phyloP scores from a whole-genome alignment of 2,329 filamentous ascomycete species.

The Fusarium duplospermum region DNA sequence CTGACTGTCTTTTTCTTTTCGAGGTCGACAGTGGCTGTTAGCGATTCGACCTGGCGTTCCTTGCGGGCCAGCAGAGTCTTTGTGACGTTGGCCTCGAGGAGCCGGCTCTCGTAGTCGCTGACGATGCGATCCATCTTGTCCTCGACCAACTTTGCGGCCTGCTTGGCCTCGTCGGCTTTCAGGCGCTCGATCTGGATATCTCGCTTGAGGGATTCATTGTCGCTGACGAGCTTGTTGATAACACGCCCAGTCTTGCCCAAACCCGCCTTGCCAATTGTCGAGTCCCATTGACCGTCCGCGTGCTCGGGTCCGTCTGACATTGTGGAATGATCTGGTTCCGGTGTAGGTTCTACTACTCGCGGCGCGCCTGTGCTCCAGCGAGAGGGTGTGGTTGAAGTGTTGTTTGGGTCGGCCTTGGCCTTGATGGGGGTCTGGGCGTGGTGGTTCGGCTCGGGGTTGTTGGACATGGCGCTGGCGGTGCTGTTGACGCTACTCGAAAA shows the following conservation, averaged over 20 bases:
- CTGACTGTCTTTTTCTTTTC: constrained; percentile 72
- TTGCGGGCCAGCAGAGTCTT: constrained; percentile 77
- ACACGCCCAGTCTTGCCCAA: constrained; percentile 81
- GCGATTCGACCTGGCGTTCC: constrained; percentile 78
- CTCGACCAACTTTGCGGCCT: constrained; percentile 74
- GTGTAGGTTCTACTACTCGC: constrained; percentile 47
- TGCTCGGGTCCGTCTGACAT: constrained; percentile 51
- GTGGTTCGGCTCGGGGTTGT: constrained; percentile 50
- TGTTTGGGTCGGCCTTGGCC: constrained; percentile 52
- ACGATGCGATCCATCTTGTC: constrained; percentile 77
- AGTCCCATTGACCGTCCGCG: constrained; percentile 66
- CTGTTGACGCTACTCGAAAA: constrained; percentile 69
- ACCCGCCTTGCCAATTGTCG: constrained; percentile 75
- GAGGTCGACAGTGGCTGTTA: constrained; percentile 71
- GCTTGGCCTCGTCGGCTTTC: constrained; percentile 76
- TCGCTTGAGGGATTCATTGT: constrained; percentile 81
- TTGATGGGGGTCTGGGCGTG: constrained; percentile 49
- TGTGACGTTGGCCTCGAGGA: constrained; percentile 77
- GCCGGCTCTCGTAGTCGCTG: constrained; percentile 75
- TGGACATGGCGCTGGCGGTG: constrained; percentile 61
- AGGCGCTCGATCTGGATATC: constrained; percentile 76
- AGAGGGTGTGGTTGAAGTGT: constrained; percentile 42
- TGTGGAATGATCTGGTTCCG: constrained; percentile 41
- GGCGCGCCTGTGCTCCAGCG: constrained; percentile 49
- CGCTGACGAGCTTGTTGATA: constrained; percentile 83